Percentiles rank a stretch among this genome's conserved stretches.
Conservation (phyloP, 208 protist genomes). For the Leishmania turanica region DNA sequence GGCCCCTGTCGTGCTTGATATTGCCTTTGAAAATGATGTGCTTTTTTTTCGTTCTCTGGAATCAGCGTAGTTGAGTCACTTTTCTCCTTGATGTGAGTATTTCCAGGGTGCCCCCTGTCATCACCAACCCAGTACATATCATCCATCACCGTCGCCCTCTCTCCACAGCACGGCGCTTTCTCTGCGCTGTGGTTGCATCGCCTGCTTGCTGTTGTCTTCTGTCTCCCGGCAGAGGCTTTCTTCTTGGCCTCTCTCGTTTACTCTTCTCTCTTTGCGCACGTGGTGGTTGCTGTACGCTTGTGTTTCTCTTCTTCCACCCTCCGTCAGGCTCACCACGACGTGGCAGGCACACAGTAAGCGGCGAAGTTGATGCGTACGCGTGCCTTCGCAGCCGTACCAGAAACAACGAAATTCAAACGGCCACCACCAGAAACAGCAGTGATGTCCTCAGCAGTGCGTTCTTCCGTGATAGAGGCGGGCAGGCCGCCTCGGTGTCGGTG, state of each 20-base stretch:
- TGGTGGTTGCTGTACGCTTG: background rate
- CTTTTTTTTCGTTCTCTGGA: background rate
- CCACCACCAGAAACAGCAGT: background rate
- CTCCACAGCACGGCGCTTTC: background rate
- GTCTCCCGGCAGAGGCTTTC: background rate
- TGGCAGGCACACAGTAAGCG: background rate
- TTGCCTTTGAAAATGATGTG: background rate
- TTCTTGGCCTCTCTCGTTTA: background rate
- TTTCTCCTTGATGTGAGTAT: background rate
- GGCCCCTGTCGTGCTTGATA: background rate
- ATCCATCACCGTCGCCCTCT: background rate
- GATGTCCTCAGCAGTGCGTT: background rate
- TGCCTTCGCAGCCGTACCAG: background rate
- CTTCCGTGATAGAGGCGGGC: background rate
- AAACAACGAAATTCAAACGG: background rate
- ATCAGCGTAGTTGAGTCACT: background rate
- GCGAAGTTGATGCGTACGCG: background rate
- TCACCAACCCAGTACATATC: background rate
- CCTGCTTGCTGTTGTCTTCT: background rate
- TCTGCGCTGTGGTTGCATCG: background rate
- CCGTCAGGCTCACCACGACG: background rate
- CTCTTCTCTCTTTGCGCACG: background rate
- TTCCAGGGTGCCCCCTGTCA: background rate
- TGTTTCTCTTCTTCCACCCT: background rate
- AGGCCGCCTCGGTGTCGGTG: background rate